Evolutionary conservation across 768 basidiomycete species (phyloP).

Genomic region (Phaeolepiota aurea): DNA sequence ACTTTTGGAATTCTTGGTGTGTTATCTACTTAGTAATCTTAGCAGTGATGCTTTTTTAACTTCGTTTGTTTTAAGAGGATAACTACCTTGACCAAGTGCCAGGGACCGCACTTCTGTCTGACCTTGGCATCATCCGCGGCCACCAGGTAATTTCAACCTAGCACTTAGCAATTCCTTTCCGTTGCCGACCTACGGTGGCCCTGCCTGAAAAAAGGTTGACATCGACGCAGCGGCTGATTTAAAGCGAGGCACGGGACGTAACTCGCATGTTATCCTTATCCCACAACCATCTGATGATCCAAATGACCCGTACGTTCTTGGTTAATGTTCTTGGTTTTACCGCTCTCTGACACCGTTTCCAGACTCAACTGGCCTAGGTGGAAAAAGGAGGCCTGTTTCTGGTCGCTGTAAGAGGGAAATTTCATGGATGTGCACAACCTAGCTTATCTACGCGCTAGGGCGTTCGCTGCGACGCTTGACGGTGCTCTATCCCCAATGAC

Average conservation of each 20-base stretch:
- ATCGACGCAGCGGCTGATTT: constrained; percentile 23
- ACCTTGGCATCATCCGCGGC: constrained; percentile 26
- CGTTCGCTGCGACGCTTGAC: constrained; percentile 31
- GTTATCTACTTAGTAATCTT: constrained; percentile 3
- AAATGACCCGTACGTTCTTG: constrained; percentile 27
- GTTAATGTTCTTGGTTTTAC: too few species aligned
- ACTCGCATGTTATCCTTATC: constrained; percentile 29
- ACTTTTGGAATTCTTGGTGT: constrained; percentile 28
- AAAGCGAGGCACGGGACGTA: constrained; percentile 27
- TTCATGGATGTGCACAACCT: not conserved
- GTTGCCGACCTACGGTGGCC: too few species aligned
- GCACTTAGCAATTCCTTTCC: too few species aligned
- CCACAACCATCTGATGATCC: constrained; percentile 37
- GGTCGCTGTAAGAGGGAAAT: constrained; percentile 23
- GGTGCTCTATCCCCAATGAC: constrained; percentile 35
- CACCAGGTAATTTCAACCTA: constrained; percentile 14
- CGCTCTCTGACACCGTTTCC: not conserved
- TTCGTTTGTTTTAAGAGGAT: constrained; percentile 19
- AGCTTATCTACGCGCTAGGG: constrained; percentile 12
- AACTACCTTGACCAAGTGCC: constrained; percentile 26
- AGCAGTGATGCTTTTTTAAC: too few species aligned
- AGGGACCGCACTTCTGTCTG: constrained; percentile 31
- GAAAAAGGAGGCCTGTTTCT: constrained; percentile 39
- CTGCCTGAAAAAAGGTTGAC: constrained; percentile 12
- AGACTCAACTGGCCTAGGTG: constrained; percentile 35